Evolutionary conservation across 179 eudicot genomes (phyloP).

Genomic region (Beta corolliflora): DNA sequence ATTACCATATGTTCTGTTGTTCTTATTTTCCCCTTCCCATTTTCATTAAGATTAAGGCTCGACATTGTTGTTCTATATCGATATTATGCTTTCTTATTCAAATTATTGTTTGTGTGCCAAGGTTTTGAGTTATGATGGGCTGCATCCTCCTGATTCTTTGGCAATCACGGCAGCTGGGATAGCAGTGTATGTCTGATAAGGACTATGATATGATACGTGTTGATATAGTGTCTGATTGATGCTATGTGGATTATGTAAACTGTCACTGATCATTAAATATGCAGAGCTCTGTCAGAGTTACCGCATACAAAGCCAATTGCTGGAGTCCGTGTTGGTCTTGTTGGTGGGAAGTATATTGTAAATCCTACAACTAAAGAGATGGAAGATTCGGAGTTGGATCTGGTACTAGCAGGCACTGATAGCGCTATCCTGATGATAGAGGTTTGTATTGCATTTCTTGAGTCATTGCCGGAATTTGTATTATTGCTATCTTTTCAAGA

Average conservation of each 20-base stretch:
- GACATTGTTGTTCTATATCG: not conserved
- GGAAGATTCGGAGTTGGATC: conserved; percentile 90
- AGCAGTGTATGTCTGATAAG: conserved; percentile 70
- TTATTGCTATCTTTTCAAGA: conserved; percentile 10
- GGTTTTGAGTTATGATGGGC: conserved; percentile 99
- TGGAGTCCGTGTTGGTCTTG: conserved; percentile 93
- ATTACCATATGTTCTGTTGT: not conserved
- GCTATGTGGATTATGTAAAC: conserved; percentile 7
- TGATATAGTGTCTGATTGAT: conserved; percentile 8
- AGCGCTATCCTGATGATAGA: conserved; percentile 95
- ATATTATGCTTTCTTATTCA: not conserved
- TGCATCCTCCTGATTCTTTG: conserved; percentile 92
- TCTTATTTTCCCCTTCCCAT: too few species aligned
- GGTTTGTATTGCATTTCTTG: conserved; percentile 42
- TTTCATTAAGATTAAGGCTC: too few species aligned
- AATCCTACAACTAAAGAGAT: conserved; percentile 94
- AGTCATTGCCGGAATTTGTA: not conserved
- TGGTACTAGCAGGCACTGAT: conserved; percentile 89
- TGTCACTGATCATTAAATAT: conserved; percentile 1
- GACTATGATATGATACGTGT: not conserved
- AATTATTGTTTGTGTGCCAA: conserved; percentile 30
- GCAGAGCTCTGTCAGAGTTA: conserved; percentile 93
- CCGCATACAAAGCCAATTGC: conserved; percentile 79
- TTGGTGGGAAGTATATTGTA: conserved; percentile 77
- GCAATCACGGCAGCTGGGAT: conserved; percentile 99